phyloP scores from a whole-genome alignment of 192 early-diverging fungal species.

The Coemansia asiatica region DNA sequence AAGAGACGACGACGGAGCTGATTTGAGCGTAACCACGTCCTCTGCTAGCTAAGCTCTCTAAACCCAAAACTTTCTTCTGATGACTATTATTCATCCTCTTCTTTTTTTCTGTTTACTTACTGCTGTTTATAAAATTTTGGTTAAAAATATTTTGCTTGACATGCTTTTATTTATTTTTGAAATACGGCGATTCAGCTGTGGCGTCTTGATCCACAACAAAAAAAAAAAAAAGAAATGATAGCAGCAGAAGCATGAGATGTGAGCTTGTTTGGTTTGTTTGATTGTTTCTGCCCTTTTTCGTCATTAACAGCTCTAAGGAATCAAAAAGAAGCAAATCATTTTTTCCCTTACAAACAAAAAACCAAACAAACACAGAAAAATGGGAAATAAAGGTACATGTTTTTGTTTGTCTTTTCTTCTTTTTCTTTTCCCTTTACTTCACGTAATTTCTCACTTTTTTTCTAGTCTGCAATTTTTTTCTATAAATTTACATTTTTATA shows the following conservation, averaged over 20 bases:
- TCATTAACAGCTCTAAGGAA: not conserved
- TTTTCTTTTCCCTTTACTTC: not conserved
- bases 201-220: no score
- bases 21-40: not conserved
- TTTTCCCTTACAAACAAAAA: conserved; percentile 6
- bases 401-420: conserved; percentile 11
- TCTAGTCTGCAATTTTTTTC: conserved; percentile 20
- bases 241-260: no score
- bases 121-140: no score
- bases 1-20: conserved; percentile 7
- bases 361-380: not conserved
- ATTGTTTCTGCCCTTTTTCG: not conserved
- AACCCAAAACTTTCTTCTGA: not conserved
- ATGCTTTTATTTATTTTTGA: no score
- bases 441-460: conserved; percentile 5
- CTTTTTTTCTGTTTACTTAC: conserved; percentile 9
- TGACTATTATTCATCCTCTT: not conserved
- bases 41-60: not conserved
- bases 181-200: no score
- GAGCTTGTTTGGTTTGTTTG: no score
- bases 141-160: no score
- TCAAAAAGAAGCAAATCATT: conserved; percentile 4
- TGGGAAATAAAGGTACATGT: not conserved
- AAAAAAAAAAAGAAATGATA: not conserved
- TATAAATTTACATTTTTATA: not conserved